These are phyloP conservation scores for Dothiorella sarmentorum DNA, from an alignment of 2,329 filamentous ascomycete species.

Conservation along the genomic window DNA sequence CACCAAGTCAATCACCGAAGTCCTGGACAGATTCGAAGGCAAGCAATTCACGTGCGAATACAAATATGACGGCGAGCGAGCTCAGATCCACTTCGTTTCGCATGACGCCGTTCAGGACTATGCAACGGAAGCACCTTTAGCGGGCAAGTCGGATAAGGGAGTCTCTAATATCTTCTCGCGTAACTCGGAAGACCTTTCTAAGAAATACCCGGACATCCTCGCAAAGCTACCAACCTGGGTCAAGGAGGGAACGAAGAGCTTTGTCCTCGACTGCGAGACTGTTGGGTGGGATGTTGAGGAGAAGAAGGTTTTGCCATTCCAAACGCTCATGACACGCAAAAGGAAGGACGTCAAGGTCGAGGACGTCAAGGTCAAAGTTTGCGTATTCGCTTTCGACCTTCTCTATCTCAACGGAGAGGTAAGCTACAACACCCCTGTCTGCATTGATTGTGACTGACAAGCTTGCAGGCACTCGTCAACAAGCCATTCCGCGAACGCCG, in stretches of 20 bases:
- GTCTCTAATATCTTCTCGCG: conserved; percentile 93
- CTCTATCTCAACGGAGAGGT: conserved; percentile 87
- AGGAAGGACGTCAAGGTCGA: conserved; percentile 94
- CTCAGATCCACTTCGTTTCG: conserved; percentile 97
- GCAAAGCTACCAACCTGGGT: conserved; percentile 86
- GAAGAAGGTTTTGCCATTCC: conserved; percentile 95
- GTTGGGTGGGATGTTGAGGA: conserved; percentile 93
- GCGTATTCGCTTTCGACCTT: conserved; percentile 93
- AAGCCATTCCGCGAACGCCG: conserved; percentile 82
- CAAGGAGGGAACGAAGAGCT: conserved; percentile 84
- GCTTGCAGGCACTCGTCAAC: conserved; percentile 66
- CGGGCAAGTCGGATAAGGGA: conserved; percentile 66
- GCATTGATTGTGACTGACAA: conserved; percentile 23
- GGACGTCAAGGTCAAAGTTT: conserved; percentile 94
- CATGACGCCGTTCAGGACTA: conserved; percentile 71
- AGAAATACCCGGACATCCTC: conserved; percentile 96
- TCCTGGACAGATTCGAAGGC: conserved; percentile 91
- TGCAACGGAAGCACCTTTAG: conserved; percentile 53
- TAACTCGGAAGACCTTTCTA: conserved; percentile 94
- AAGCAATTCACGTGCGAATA: conserved; percentile 98
- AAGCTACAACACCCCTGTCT: conserved; percentile 23
- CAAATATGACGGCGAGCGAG: conserved; percentile 96
- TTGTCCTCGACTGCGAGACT: conserved; percentile 97
- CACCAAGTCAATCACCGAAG: conserved; percentile 96
- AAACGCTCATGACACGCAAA: conserved; percentile 97